Conservation (phyloP, 2,329 filamentous ascomycete species). For the Fusarium sp. region DNA sequence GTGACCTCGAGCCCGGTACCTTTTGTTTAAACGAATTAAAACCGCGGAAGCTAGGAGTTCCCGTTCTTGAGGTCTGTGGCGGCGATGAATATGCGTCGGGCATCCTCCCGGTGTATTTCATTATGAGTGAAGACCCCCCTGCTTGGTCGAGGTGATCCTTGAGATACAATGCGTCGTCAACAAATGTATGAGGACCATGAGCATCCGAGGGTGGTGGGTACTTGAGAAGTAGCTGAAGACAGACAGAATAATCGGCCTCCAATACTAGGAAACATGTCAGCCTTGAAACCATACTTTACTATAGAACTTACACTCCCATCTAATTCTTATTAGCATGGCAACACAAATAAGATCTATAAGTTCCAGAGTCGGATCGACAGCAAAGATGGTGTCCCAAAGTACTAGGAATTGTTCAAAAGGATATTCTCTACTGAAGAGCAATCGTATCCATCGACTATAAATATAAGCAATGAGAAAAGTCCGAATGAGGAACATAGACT, state of each 20-base stretch:
- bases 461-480: slow-evolving; percentile 1
- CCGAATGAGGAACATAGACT: slow-evolving; percentile 40
- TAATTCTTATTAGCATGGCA: slow-evolving; percentile 90
- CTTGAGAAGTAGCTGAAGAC: slow-evolving; percentile 82
- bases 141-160: slow-evolving; percentile 70
- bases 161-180: slow-evolving; percentile 85
- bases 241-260: slow-evolving; percentile 87
- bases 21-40: slow-evolving; percentile 54
- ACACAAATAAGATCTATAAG: slow-evolving; percentile 92
- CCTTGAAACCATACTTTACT: background rate
- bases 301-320: slow-evolving; percentile 79
- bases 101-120: slow-evolving; percentile 73
- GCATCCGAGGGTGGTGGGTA: slow-evolving; percentile 76
- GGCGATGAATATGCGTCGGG: slow-evolving; percentile 52
- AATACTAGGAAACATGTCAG: slow-evolving; percentile 68
- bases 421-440: slow-evolving; percentile 94
- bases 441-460: slow-evolving; percentile 85
- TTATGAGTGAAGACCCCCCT: slow-evolving; percentile 73
- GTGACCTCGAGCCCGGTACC: slow-evolving; percentile 56
- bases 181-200: slow-evolving; percentile 79
- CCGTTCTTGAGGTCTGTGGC: slow-evolving; percentile 42
- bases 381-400: slow-evolving; percentile 93
- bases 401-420: slow-evolving; percentile 84
- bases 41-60: slow-evolving; percentile 52
- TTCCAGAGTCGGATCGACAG: slow-evolving; percentile 81